Evolutionary conservation across 1,284 basidiomycete genomes (phyloP).

Genomic region (Farysia itapuensis): DNA sequence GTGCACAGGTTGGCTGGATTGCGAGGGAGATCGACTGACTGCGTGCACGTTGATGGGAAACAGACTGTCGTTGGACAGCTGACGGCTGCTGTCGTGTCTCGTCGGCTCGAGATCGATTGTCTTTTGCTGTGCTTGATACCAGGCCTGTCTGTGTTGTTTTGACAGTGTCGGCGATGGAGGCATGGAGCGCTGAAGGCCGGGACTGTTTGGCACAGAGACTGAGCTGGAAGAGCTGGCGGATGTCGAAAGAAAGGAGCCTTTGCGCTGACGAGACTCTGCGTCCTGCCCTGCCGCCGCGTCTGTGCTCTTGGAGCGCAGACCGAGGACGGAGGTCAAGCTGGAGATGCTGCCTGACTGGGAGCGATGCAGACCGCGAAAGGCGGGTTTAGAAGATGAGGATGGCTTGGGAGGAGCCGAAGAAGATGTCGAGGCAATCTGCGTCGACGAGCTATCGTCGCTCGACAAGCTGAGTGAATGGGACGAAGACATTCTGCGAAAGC

Average conservation of each 20-base stretch:
- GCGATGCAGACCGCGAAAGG: conserved; percentile 15
- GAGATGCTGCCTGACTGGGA: conserved; percentile 38
- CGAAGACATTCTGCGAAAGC: conserved; percentile 28
- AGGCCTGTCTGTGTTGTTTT: conserved; percentile 34
- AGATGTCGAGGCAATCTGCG: conserved; percentile 1
- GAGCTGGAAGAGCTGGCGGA: conserved; percentile 1
- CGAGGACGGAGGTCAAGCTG: conserved; percentile 19
- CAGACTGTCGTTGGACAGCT: conserved; percentile 5
- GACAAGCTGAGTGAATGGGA: conserved; percentile 5
- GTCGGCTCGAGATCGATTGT: conserved; percentile 27
- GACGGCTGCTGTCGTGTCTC: conserved; percentile 1
- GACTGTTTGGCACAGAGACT: neutral
- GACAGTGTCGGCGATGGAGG: conserved; percentile 2
- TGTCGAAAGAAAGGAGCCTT: conserved; percentile 21
- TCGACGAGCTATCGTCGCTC: neutral
- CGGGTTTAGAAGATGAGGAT: conserved; percentile 19
- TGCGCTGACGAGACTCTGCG: conserved; percentile 7
- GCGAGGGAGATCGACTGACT: neutral
- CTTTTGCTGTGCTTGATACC: conserved; percentile 40
- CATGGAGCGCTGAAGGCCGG: neutral
- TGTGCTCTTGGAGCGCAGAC: conserved; percentile 4
- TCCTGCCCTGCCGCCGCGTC: conserved; percentile 2
- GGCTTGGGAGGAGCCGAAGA: conserved; percentile 26
- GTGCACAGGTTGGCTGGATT: conserved; percentile 2
- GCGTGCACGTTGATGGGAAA: conserved; percentile 24